Conservation (phyloP, 169 alveolate genomes). For the Eimeria zaria region DNA sequence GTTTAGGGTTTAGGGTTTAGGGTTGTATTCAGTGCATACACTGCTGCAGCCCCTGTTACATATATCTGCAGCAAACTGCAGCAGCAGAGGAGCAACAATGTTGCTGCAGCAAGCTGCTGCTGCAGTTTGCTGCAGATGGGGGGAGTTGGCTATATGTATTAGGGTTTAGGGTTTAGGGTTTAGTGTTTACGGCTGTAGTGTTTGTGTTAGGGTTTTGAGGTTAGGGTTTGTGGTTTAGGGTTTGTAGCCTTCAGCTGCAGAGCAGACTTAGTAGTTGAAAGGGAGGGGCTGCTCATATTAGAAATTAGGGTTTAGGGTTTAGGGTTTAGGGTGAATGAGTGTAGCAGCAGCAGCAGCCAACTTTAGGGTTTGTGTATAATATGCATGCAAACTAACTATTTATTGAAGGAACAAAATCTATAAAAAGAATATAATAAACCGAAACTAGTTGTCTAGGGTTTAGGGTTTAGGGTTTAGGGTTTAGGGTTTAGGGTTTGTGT, state of each 20-base stretch:
- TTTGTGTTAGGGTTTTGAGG: background rate
- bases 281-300: background rate
- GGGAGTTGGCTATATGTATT: background rate
- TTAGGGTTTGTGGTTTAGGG: constrained; percentile 7
- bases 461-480: constrained; percentile 1
- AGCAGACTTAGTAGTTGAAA: background rate
- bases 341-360: too few species aligned
- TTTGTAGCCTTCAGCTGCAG: background rate
- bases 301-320: too few species aligned
- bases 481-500: background rate
- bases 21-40: too few species aligned
- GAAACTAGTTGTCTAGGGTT: background rate
- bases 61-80: background rate
- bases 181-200: too few species aligned
- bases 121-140: background rate
- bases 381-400: too few species aligned
- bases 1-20: background rate
- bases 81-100: too few species aligned
- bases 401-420: too few species aligned
- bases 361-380: background rate
- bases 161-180: constrained; percentile 6
- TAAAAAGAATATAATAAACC: too few species aligned
- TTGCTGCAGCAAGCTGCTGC: too few species aligned
- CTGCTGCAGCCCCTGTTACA: background rate
- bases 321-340: background rate